Conservation (phyloP, 805 yeast species). For the Candida hungchunana region DNA sequence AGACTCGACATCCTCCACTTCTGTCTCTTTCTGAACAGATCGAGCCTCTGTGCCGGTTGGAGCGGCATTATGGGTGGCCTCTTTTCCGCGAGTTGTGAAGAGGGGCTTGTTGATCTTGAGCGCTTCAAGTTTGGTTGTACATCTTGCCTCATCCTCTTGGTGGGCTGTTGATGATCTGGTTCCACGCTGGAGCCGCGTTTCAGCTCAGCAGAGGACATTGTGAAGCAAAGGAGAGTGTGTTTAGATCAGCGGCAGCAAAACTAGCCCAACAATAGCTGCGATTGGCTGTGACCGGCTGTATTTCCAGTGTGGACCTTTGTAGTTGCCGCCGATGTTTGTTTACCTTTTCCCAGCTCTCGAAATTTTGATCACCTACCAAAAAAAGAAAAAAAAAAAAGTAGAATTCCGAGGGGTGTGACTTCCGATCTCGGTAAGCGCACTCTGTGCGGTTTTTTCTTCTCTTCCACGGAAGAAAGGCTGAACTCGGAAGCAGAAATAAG, state of each 20-base stretch:
- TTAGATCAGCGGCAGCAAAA: background rate
- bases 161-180: conserved; percentile 1
- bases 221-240: background rate
- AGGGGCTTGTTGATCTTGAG: conserved; percentile 5
- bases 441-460: no score
- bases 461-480: no score
- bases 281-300: background rate
- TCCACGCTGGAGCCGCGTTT: conserved; percentile 4
- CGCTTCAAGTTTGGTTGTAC: conserved; percentile 5
- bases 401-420: background rate
- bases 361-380: conserved; percentile 1
- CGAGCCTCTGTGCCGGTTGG: conserved; percentile 25
- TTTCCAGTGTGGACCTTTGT: background rate
- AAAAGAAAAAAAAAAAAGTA: background rate
- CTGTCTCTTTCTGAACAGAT: conserved; percentile 24
- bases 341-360: conserved; percentile 2
- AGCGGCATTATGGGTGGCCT: conserved; percentile 32
- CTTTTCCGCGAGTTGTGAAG: conserved; percentile 1
- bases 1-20: conserved; percentile 26
- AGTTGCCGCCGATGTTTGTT: conserved; percentile 2
- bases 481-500: no score
- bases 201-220: conserved; percentile 2
- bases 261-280: background rate
- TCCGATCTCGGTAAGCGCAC: no score
- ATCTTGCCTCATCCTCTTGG: conserved; percentile 1